Conservation (phyloP, 2,329 filamentous ascomycete genomes). For the Fusarium piperis region DNA sequence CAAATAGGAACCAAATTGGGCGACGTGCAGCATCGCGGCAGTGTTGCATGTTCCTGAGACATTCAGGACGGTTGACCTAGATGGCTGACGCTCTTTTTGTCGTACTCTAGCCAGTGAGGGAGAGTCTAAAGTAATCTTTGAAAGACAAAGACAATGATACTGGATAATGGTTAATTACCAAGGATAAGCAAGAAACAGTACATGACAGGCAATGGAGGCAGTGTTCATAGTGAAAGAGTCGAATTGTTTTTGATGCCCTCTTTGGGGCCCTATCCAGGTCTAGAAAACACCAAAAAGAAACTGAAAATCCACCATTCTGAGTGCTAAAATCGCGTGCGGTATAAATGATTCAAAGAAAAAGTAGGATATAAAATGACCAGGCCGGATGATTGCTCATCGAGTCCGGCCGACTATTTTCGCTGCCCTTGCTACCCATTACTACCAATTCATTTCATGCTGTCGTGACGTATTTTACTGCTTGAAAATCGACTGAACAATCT, state of each 20-base stretch:
- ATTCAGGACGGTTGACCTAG: background rate
- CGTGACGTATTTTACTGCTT: conserved; percentile 38
- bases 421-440: conserved; percentile 33
- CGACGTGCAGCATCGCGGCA: background rate
- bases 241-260: conserved; percentile 6
- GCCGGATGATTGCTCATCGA: conserved; percentile 16
- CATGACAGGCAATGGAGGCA: background rate
- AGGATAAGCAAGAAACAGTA: background rate
- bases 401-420: conserved; percentile 37
- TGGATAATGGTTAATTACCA: background rate
- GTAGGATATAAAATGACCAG: conserved; percentile 28
- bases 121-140: background rate
- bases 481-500: conserved; percentile 82
- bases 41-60: background rate
- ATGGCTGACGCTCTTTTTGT: background rate
- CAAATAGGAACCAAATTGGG: background rate
- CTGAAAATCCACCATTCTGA: conserved; percentile 15
- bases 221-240: background rate
- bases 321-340: conserved; percentile 4
- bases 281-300: conserved; percentile 24
- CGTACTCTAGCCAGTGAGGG: background rate
- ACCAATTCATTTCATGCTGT: conserved; percentile 31
- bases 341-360: conserved; percentile 7
- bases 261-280: conserved; percentile 20
- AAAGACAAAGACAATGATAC: background rate